Evolutionary conservation across 257 asterid genomes (phyloP), one percentile per base, ranked within the genome.

Genomic region (Leonotis leonurus): DNA sequence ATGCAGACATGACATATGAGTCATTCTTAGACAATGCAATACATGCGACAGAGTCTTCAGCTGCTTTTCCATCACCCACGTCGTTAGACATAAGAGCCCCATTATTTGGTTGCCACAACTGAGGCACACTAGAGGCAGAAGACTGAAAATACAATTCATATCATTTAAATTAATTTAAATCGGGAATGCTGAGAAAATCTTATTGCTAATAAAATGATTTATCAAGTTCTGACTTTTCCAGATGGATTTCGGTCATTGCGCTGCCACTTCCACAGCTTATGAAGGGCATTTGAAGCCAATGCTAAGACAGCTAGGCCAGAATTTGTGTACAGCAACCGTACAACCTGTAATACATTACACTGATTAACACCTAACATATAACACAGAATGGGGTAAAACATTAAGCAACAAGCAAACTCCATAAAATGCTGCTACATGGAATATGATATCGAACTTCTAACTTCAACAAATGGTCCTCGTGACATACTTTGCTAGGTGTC

Each of bases 261-360:
- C 74, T 85, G 99, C 99, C 99, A 92, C 76, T 89, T 92, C 99
- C 99, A 92, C 65, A 92, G 88, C 85, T 89, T 92, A 68, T 92
- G 99, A 64, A 82, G 79, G 33, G 97, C 97, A 81, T 89, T 92
- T 65, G 97, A 73, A 49, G 85, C 77, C 58, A 92, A 80, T 6
- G 99, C 97, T 56, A 92, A 81, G 62, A 92, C 69, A 62, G 96
- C 93, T 56, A 83, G 69, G 57, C 99, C 99, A 20, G 99, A 84
- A 70, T 89, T 92, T 60, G 99, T 86, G 76, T 84, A 92, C 17
- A 92, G 77, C 72, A 92, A 72, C 65, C 94, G 88, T 69, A 79
- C 79, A 51, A 92, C 82, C 99, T 89, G 80, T 60, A 69, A 55
- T 30, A 21, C n/a, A 56, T n/a, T 52, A 66, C n/a, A 48, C 17